Percentiles rank a stretch among this genome's conserved stretches.
phyloP scores from a whole-genome alignment of 2,329 filamentous ascomycete species.

The Sporothrix phasma region DNA sequence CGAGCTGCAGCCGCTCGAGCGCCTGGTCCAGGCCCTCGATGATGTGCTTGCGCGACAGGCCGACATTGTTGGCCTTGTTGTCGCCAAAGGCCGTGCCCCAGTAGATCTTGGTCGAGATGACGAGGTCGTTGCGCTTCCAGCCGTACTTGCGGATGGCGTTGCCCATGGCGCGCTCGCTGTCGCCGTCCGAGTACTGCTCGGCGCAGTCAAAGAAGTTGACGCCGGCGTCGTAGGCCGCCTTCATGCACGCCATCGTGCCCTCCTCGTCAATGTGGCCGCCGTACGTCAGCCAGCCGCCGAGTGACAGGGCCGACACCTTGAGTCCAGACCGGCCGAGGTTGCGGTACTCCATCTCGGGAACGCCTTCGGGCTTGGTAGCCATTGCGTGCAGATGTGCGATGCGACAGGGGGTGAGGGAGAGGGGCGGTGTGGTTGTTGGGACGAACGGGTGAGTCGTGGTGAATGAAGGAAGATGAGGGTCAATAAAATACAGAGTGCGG shows the following conservation, averaged over 20 bases:
- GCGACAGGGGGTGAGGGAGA: background rate
- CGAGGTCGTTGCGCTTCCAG: conserved; percentile 52
- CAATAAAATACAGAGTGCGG: no score
- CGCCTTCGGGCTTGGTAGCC: conserved; percentile 5
- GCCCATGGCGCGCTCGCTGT: conserved; percentile 56
- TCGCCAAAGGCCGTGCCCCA: conserved; percentile 53
- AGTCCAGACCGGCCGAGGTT: conserved; percentile 16
- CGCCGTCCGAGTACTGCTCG: conserved; percentile 47
- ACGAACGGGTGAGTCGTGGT: background rate
- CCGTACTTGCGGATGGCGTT: conserved; percentile 48
- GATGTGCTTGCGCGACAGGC: conserved; percentile 41
- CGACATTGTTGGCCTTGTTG: conserved; percentile 43
- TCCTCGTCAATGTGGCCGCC: conserved; percentile 25
- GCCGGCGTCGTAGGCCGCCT: conserved; percentile 49
- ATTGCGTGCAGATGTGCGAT: background rate
- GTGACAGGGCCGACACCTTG: conserved; percentile 20
- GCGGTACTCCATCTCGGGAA: conserved; percentile 16
- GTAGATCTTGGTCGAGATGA: conserved; percentile 53
- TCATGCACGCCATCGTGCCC: conserved; percentile 38
- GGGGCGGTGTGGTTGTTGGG: background rate
- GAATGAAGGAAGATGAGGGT: background rate
- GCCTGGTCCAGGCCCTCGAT: conserved; percentile 49
- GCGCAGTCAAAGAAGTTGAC: conserved; percentile 57
- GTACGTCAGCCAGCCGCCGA: conserved; percentile 47
- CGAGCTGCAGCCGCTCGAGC: conserved; percentile 47